These are phyloP conservation scores for Fusarium succisae DNA, from an alignment of 2,329 filamentous ascomycete species.

Conservation along the genomic window DNA sequence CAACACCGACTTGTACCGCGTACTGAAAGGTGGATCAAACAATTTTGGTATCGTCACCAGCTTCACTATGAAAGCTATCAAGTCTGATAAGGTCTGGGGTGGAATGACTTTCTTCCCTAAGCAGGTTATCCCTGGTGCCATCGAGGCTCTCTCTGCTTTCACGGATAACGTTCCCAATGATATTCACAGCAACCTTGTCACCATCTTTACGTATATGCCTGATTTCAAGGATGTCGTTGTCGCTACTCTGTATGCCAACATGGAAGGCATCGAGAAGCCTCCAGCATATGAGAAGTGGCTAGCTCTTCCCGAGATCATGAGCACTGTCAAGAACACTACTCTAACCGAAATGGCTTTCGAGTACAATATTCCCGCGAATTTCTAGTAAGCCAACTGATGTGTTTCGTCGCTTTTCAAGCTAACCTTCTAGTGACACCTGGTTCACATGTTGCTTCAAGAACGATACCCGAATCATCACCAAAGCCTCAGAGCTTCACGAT, in stretches of 20 bases:
- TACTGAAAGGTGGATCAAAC: constrained; percentile 53
- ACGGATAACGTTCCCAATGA: constrained; percentile 23
- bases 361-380: constrained; percentile 27
- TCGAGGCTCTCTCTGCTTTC: constrained; percentile 3
- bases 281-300: constrained; percentile 27
- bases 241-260: constrained; percentile 19
- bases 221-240: constrained; percentile 21
- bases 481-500: constrained; percentile 20
- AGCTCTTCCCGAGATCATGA: constrained; percentile 27
- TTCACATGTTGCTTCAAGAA: constrained; percentile 30
- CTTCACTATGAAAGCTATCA: constrained; percentile 42
- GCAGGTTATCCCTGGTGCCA: constrained; percentile 12
- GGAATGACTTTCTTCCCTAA: constrained; percentile 30
- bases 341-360: constrained; percentile 26
- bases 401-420: neutral
- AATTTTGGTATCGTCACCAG: constrained; percentile 54
- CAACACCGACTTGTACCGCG: constrained; percentile 56
- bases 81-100: constrained; percentile 20
- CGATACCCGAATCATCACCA: constrained; percentile 15
- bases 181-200: constrained; percentile 16
- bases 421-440: constrained; percentile 11
- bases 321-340: constrained; percentile 25
- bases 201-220: constrained; percentile 17
- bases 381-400: constrained; percentile 3
- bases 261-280: constrained; percentile 20